These are phyloP conservation scores for Amylostereum areolatum DNA, from an alignment of 1,284 basidiomycete genomes.

Conservation along the genomic window DNA sequence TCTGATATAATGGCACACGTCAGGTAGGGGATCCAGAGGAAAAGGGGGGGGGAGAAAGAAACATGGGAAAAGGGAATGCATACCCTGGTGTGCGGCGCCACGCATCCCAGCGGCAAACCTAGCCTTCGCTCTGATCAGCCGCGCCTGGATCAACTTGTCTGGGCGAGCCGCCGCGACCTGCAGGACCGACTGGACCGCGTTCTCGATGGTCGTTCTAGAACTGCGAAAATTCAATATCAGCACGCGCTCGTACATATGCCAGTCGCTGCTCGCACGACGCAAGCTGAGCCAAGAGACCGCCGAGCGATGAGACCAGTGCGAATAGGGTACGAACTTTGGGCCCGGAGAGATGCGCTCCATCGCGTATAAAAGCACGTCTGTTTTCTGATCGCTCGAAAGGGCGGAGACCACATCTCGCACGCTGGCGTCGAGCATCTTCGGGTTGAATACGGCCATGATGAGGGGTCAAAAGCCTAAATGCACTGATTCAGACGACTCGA, in stretches of 20 bases:
- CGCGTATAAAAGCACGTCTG: conserved; percentile 57
- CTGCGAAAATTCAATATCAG: conserved; percentile 22
- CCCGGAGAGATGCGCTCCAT: conserved; percentile 41
- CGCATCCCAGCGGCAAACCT: conserved; percentile 53
- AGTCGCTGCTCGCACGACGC: too few relatives aligned
- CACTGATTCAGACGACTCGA: too few relatives aligned
- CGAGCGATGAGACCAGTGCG: conserved; percentile 7
- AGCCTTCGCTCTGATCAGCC: conserved; percentile 57
- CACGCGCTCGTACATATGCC: background rate
- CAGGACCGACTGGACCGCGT: conserved; percentile 66
- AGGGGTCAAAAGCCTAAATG: too few relatives aligned
- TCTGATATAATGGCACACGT: conserved; percentile 33
- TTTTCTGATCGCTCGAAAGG: conserved; percentile 58
- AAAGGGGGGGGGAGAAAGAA: too few relatives aligned
- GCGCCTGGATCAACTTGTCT: conserved; percentile 51
- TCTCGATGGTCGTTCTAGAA: conserved; percentile 62
- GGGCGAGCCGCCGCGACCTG: conserved; percentile 47
- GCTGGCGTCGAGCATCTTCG: conserved; percentile 65
- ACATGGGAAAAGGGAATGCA: conserved; percentile 4
- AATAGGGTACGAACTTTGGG: conserved; percentile 18
- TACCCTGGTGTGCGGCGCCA: conserved; percentile 62
- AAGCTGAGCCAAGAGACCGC: too few relatives aligned
- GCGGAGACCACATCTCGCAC: conserved; percentile 55
- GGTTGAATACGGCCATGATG: conserved; percentile 65
- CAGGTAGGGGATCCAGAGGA: too few relatives aligned